These are phyloP conservation scores for Tephrocybe sp. DNA, from an alignment of 768 basidiomycete genomes.

Conservation along the genomic window DNA sequence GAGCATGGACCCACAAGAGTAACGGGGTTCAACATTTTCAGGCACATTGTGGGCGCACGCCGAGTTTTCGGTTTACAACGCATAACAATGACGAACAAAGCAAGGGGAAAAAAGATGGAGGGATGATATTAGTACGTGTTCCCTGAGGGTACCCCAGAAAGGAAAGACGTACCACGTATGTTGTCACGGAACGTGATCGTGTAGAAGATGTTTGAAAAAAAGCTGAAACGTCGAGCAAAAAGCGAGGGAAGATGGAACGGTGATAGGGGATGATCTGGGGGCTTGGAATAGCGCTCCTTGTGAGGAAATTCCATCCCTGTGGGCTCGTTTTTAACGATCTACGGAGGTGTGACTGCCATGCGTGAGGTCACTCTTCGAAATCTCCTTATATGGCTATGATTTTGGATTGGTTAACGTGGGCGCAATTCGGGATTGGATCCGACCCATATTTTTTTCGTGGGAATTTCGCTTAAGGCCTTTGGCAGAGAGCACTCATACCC, in stretches of 20 bases:
- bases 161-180: slow-evolving; percentile 13
- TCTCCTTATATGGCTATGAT: slow-evolving; percentile 16
- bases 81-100: slow-evolving; percentile 1
- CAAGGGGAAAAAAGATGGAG: slow-evolving; percentile 4
- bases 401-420: slow-evolving; percentile 18
- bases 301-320: slow-evolving; percentile 8
- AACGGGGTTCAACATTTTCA: slow-evolving; percentile 1
- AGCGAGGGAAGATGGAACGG: neutral
- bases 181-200: slow-evolving; percentile 18
- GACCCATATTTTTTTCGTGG: slow-evolving; percentile 25
- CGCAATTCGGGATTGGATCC: slow-evolving; percentile 25
- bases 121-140: slow-evolving; percentile 14
- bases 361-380: slow-evolving; percentile 18
- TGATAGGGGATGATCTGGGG: slow-evolving; percentile 5
- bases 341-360: slow-evolving; percentile 9
- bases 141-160: slow-evolving; percentile 10
- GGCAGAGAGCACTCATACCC: slow-evolving; percentile 8
- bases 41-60: slow-evolving; percentile 11
- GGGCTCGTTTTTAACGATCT: slow-evolving; percentile 18
- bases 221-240: slow-evolving; percentile 1
- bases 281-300: slow-evolving; percentile 11
- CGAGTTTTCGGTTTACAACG: slow-evolving; percentile 1
- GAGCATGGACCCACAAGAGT: slow-evolving; percentile 15
- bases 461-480: slow-evolving; percentile 14
- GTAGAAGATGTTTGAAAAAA: slow-evolving; percentile 6